These are phyloP conservation scores for Curvularia sp. DNA, from an alignment of 2,329 filamentous ascomycete species.

Conservation along the genomic window DNA sequence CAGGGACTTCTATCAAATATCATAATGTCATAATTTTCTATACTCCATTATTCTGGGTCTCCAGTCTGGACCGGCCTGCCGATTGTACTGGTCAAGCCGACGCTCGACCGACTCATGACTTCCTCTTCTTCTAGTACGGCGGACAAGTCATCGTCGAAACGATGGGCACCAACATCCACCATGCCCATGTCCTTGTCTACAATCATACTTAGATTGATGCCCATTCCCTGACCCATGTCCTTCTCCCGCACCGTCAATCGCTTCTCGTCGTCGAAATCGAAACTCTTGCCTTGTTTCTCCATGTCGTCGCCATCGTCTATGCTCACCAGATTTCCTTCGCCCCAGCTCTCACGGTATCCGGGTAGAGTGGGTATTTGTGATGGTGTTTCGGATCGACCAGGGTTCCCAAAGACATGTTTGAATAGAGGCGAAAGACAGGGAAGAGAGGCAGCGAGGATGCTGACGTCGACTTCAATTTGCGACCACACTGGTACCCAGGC, in stretches of 20 bases:
- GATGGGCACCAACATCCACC: conserved; percentile 1
- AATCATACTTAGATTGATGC: neutral
- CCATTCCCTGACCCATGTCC: conserved; percentile 10
- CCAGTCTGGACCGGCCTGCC: conserved; percentile 1
- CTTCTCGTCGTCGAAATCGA: conserved; percentile 13
- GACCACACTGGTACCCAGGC: conserved; percentile 42
- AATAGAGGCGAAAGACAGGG: conserved; percentile 36
- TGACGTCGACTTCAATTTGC: conserved; percentile 41
- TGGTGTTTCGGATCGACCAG: conserved; percentile 15
- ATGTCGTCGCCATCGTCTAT: conserved; percentile 4
- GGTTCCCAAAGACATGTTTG: conserved; percentile 20
- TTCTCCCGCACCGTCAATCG: conserved; percentile 7
- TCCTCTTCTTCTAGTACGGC: conserved; percentile 18
- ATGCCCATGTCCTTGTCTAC: neutral
- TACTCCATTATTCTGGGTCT: conserved; percentile 11
- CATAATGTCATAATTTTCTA: conserved; percentile 10
- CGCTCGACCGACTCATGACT: conserved; percentile 1
- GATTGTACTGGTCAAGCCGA: conserved; percentile 11
- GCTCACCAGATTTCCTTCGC: conserved; percentile 6
- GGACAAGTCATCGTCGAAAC: conserved; percentile 23
- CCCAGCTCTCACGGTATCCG: conserved; percentile 25
- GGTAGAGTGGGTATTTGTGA: conserved; percentile 25
- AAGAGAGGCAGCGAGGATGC: conserved; percentile 39
- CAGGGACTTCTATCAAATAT: neutral
- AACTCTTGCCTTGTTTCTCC: conserved; percentile 4